Percentiles rank a stretch among this genome's conserved stretches.
Evolutionary conservation across 1,284 basidiomycete genomes (phyloP).

Genomic region (Schizopora paradoxa): DNA sequence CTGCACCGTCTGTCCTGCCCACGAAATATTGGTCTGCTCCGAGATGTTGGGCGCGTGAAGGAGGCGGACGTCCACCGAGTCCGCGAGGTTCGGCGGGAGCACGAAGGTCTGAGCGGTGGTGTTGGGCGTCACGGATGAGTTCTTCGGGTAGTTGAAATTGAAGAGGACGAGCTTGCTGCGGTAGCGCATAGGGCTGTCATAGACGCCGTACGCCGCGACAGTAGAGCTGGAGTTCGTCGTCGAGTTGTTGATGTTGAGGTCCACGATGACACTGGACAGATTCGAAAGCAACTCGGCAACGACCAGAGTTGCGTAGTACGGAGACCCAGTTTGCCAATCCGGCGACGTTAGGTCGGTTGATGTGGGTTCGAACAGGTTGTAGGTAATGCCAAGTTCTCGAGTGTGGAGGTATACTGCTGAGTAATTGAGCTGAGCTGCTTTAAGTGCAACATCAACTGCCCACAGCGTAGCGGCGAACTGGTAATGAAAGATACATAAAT

Average conservation of each 20-base stretch:
- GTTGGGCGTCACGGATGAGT: not conserved
- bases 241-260: conserved; percentile 42
- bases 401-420: conserved; percentile 47
- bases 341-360: conserved; percentile 29
- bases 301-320: conserved; percentile 54
- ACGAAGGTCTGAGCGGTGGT: conserved; percentile 12
- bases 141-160: conserved; percentile 41
- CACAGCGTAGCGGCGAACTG: conserved; percentile 61
- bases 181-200: conserved; percentile 37
- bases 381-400: conserved; percentile 44
- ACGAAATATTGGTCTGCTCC: conserved; percentile 54
- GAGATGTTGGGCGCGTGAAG: conserved; percentile 39
- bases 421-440: conserved; percentile 46
- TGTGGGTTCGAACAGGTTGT: conserved; percentile 47
- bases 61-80: conserved; percentile 38
- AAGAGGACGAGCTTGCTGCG: conserved; percentile 49
- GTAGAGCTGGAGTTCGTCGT: conserved; percentile 28
- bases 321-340: conserved; percentile 45
- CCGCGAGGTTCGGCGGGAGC: conserved; percentile 29
- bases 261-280: conserved; percentile 44
- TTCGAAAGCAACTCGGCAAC: conserved; percentile 48
- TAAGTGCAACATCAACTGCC: conserved; percentile 49
- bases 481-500: conserved; percentile 25
- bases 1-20: conserved; percentile 44
- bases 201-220: conserved; percentile 55